These are phyloP conservation scores for Candida yuanshanica DNA, from an alignment of 805 yeast genomes.

Conservation along the genomic window DNA sequence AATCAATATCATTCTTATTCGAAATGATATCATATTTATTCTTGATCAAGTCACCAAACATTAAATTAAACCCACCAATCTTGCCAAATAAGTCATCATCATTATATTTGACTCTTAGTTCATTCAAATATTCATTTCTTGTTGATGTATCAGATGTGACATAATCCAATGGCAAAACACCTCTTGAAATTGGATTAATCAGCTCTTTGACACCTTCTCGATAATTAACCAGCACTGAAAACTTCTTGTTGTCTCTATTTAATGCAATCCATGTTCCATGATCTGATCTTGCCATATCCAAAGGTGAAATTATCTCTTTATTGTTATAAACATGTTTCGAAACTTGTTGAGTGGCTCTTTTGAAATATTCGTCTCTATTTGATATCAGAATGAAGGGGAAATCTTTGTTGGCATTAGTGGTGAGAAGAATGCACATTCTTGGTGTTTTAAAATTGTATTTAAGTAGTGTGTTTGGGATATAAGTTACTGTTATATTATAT, in stretches of 20 bases:
- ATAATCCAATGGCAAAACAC: conserved; percentile 37
- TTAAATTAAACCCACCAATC: conserved; percentile 29
- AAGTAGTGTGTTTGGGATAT: too few relatives aligned
- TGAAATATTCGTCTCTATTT: conserved; percentile 82
- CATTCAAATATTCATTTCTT: conserved; percentile 18
- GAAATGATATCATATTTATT: conserved; percentile 26
- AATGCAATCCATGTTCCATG: conserved; percentile 94
- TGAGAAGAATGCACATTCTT: conserved; percentile 72
- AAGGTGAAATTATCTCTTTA: conserved; percentile 51
- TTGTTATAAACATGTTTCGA: conserved; percentile 29
- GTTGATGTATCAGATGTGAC: conserved; percentile 24
- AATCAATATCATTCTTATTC: conserved; percentile 22
- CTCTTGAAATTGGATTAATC: conserved; percentile 35
- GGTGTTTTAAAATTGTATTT: too few relatives aligned
- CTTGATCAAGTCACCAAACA: conserved; percentile 31
- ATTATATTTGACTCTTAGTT: conserved; percentile 12
- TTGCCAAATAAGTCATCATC: conserved; percentile 17
- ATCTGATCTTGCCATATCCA: conserved; percentile 64
- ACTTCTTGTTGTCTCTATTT: conserved; percentile 41
- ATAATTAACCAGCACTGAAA: conserved; percentile 75
- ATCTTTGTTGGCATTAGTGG: conserved; percentile 62
- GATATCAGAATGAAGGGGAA: conserved; percentile 74
- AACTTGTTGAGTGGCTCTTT: conserved; percentile 65
- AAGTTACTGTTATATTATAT: too few relatives aligned
- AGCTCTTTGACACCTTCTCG: conserved; percentile 39